Conservation (phyloP, 768 basidiomycete genomes). For the Dioszegia hungarica region DNA sequence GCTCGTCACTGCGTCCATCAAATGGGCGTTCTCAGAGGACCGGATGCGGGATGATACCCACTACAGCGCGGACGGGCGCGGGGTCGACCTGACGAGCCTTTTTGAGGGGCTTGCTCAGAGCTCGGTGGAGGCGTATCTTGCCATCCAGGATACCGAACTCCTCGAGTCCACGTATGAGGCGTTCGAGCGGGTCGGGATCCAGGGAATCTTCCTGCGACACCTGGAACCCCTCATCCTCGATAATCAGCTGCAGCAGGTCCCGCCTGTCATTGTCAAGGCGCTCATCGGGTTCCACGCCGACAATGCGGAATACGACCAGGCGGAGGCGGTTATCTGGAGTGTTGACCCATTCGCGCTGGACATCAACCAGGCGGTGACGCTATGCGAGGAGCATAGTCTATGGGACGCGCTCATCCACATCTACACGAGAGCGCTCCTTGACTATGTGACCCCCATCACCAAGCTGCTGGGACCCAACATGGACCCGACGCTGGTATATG, state of each 20-base stretch:
- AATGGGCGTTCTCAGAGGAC: slow-evolving; percentile 90
- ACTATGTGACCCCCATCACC: slow-evolving; percentile 84
- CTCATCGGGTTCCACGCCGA: slow-evolving; percentile 74
- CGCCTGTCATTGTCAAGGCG: slow-evolving; percentile 81
- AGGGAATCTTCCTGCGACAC: slow-evolving; percentile 72
- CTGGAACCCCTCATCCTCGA: slow-evolving; percentile 78
- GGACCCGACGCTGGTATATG: slow-evolving; percentile 62
- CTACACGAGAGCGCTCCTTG: slow-evolving; percentile 78
- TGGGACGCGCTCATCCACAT: slow-evolving; percentile 95
- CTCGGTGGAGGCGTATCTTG: slow-evolving; percentile 62
- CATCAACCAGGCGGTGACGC: slow-evolving; percentile 80
- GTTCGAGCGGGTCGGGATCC: slow-evolving; percentile 78
- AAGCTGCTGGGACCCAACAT: slow-evolving; percentile 57
- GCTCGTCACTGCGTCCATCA: slow-evolving; percentile 79
- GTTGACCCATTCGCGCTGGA: slow-evolving; percentile 87
- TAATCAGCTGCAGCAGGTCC: slow-evolving; percentile 66
- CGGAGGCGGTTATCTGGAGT: slow-evolving; percentile 91
- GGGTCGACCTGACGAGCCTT: slow-evolving; percentile 82
- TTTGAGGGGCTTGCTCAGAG: slow-evolving; percentile 75
- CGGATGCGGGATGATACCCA: slow-evolving; percentile 88
- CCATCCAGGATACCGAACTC: slow-evolving; percentile 71
- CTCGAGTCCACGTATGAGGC: slow-evolving; percentile 91
- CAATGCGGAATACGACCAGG: slow-evolving; percentile 64
- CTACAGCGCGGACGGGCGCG: slow-evolving; percentile 70
- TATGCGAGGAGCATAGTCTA: slow-evolving; percentile 76